Percentiles rank a stretch among this genome's conserved stretches.
Evolutionary conservation across 2,329 filamentous ascomycete genomes (phyloP).

Genomic region (Neonectria faginata): DNA sequence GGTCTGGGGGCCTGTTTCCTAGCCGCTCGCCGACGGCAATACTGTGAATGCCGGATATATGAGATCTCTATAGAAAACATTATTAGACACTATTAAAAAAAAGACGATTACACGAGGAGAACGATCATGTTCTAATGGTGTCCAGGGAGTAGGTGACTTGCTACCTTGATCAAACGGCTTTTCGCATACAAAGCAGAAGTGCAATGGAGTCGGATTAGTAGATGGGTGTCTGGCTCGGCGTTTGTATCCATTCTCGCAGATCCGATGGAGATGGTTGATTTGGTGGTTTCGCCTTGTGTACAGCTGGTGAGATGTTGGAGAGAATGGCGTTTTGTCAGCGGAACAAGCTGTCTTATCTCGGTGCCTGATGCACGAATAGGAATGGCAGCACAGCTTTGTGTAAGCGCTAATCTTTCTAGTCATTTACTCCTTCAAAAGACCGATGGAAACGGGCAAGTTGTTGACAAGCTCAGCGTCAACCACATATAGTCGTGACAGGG

Average conservation of each 20-base stretch:
- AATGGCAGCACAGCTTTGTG: too few relatives aligned
- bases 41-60: conserved; percentile 6
- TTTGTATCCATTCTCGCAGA: not conserved
- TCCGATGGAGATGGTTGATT: too few relatives aligned
- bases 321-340: not conserved
- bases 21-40: conserved; percentile 10
- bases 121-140: not conserved
- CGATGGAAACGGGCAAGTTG: too few relatives aligned
- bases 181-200: conserved; percentile 1
- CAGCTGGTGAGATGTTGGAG: not conserved
- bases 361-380: not conserved
- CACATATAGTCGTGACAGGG: too few relatives aligned
- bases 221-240: not conserved
- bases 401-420: too few relatives aligned
- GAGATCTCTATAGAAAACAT: not conserved
- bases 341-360: not conserved
- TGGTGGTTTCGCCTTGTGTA: not conserved
- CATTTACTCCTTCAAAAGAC: too few relatives aligned
- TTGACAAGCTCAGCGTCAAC: too few relatives aligned
- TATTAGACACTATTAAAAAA: not conserved
- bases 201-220: not conserved
- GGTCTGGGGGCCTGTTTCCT: not conserved
- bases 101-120: not conserved
- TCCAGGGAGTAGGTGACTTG: not conserved
- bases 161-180: conserved; percentile 11